A percentile compares a stretch with the other conserved stretches of the same genome.
These are phyloP conservation scores for Crithidia mellificae DNA, from an alignment of 208 protist species.

Conservation along the genomic window DNA sequence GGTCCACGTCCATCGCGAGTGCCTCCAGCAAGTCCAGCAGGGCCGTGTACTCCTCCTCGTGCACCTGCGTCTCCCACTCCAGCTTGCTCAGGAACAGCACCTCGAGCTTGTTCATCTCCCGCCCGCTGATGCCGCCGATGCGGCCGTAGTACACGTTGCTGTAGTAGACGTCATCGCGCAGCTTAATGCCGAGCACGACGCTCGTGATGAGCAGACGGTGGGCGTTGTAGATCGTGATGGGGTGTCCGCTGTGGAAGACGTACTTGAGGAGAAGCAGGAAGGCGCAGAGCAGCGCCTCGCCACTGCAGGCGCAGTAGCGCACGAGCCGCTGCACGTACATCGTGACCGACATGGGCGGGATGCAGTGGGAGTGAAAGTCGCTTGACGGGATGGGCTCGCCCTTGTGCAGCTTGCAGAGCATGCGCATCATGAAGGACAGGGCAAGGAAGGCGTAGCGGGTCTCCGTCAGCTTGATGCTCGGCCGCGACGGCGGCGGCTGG, in stretches of 20 bases:
- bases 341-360: conserved; percentile 76
- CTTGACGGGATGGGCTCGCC: conserved; percentile 57
- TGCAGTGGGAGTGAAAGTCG: conserved; percentile 77
- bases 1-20: conserved; percentile 29
- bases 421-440: conserved; percentile 59
- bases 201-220: conserved; percentile 92
- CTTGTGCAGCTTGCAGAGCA: conserved; percentile 62
- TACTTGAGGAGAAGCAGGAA: conserved; percentile 91
- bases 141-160: conserved; percentile 92
- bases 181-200: conserved; percentile 90
- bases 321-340: conserved; percentile 86
- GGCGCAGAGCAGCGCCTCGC: conserved; percentile 87
- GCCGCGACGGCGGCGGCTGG: not conserved
- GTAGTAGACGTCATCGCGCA: conserved; percentile 93
- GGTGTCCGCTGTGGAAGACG: conserved; percentile 60
- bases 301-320: conserved; percentile 78
- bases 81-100: conserved; percentile 79
- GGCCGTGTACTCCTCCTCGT: conserved; percentile 53
- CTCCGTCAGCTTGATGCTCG: conserved; percentile 25
- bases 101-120: conserved; percentile 93
- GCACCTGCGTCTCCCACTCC: conserved; percentile 79
- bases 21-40: conserved; percentile 44
- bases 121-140: conserved; percentile 86
- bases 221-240: conserved; percentile 90
- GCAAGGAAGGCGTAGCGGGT: conserved; percentile 38